phyloP scores from a whole-genome alignment of 805 yeast species.

The Yamadazyma sp. region DNA sequence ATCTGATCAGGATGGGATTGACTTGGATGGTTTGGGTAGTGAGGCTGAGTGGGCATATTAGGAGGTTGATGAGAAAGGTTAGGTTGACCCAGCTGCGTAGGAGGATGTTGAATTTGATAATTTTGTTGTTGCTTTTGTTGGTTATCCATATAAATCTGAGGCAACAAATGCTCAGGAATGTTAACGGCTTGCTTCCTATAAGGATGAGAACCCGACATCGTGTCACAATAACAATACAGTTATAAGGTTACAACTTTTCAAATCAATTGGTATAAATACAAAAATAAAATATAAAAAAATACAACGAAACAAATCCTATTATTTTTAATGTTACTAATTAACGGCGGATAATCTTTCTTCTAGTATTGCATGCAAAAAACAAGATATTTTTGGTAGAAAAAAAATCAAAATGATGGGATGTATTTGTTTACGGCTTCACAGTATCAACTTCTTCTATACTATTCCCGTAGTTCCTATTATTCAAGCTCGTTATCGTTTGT shows the following conservation, averaged over 20 bases:
- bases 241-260: no score
- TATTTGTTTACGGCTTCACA: no score
- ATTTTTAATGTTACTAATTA: no score
- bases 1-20: neutral
- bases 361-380: no score
- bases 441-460: no score
- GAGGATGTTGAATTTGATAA: slow-evolving; percentile 1
- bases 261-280: neutral
- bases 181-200: slow-evolving; percentile 15
- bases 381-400: no score
- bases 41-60: slow-evolving; percentile 5
- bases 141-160: slow-evolving; percentile 16
- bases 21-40: slow-evolving; percentile 2
- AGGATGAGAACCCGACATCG: slow-evolving; percentile 11
- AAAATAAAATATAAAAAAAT: no score
- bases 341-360: no score
- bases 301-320: no score
- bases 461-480: no score
- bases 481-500: no score
- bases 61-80: neutral
- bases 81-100: slow-evolving; percentile 5
- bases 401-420: no score
- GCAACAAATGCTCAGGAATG: slow-evolving; percentile 24
- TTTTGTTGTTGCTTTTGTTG: neutral
- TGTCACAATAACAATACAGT: neutral